Base-by-base conservation (phyloP, 345 rosid genomes). In the Geranium rotundifolium region DNA sequence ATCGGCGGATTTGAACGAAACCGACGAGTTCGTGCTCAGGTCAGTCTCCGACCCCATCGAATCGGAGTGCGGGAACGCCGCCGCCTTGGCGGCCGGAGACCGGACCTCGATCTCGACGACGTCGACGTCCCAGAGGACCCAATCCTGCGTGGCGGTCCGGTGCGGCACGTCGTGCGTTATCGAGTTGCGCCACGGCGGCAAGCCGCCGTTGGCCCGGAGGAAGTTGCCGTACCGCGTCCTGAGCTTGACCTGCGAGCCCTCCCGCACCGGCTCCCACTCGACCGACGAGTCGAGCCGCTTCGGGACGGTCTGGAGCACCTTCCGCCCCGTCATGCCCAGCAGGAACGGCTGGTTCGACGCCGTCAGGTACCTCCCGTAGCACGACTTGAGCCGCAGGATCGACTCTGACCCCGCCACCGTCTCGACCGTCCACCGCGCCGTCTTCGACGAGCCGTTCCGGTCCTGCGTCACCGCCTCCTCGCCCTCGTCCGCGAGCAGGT, bases 181-280 rank as follows among this genome's bases (percentile, higher is more conserved):
- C 0, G 92, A 84, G 84, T 91, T 85, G 63, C 95, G 72, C 92
- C 93, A 87, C 2, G 95, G 96, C 29, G 97, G 96, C 58, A 86
- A 63, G 5, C 93, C 88, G 5, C 95, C 89, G 54, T 91, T 88
- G n/a, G 82, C 98, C 39, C 96, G 77, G 69, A 91, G 71, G 68
- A 74, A 89, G 65, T 84, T 68, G 34, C 95, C 96, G 67, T 69
- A 64, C 2, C 85, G 68, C 0, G 92, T 84, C 76, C 72, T 74
- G 23, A 90, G 89, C 74, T 79, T 88, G 41, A 81, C 70, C 62
- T 61, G 79, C 18, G 74, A 64, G 1, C 79, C 95, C 41, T 81
- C 91, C 41, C 71, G 79, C 5, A 79, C 61, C 34, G 98, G 90
- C 62, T 91, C 95, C 96, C 98, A 89, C 68, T 82, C 90, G 17